Base-by-base conservation (phyloP, 2,329 filamentous ascomycete species). In the Epichloe elymi region DNA sequence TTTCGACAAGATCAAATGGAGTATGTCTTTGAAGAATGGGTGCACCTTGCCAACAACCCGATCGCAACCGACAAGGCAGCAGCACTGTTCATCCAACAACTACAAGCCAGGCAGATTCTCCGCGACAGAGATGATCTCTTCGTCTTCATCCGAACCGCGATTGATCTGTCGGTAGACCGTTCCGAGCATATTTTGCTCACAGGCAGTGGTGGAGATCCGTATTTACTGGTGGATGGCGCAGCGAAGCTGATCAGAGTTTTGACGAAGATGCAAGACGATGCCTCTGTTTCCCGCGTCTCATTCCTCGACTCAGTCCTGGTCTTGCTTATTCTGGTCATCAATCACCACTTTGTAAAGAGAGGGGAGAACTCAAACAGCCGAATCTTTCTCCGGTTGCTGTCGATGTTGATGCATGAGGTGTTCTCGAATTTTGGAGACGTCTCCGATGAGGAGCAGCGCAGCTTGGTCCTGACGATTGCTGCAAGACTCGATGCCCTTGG, bases 11-110 rank as follows among this genome's bases (percentile, higher is more conserved):
- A 95, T 55, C 88, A 96, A 65, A 81, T 95, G 68, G 88, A 94
- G 59, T 97, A 98, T 63, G 78, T 96, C 19, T 96, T 98, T 61
- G 89, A 91, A 42, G 93, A 98, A 69, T 98, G 93, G 93, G 79
- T 91, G 30, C 82, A 85, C 53, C 77, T 96, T 7, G 85, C 78
- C 69, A 85, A 85, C 65, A 87, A 88, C 59, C 78, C 82, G n/a
- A 81, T 83, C 57, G 80, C 84, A 4, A 82, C 84, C 4, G 85
- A 88, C 55, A 86, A 85, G 61, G 79, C 83, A 0, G 74, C 82
- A 50, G 71, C 78, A 5, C 79, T 86, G 2, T 97, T 97, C 66
- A 79, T 96, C 44, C 82, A 85, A 59, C 91, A 97, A 65, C 73
- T 97, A 61, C 85, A 91, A 59, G 76, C 82, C 51, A 79, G 79